These are phyloP conservation scores for Leptoxyphium fumago DNA, from an alignment of 2,329 filamentous ascomycete genomes.

Conservation along the genomic window DNA sequence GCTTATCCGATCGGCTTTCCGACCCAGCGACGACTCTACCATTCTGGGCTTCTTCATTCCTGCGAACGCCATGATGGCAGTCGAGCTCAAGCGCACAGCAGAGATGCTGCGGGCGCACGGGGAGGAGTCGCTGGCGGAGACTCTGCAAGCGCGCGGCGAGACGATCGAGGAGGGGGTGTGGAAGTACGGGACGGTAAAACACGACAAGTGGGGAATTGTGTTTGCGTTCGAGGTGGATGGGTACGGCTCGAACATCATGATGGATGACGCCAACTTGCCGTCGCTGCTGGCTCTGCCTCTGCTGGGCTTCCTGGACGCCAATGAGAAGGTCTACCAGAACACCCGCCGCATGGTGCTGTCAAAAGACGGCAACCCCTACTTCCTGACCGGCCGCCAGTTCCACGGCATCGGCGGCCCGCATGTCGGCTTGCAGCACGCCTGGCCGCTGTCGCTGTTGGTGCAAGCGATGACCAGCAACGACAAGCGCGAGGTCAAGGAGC, in stretches of 20 bases:
- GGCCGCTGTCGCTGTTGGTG: slow-evolving; percentile 90
- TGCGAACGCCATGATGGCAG: slow-evolving; percentile 89
- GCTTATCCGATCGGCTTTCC: slow-evolving; percentile 78
- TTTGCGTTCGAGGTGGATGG: slow-evolving; percentile 84
- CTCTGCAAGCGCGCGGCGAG: slow-evolving; percentile 42
- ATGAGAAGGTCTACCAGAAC: slow-evolving; percentile 67
- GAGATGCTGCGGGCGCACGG: slow-evolving; percentile 42
- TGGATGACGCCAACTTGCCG: slow-evolving; percentile 83
- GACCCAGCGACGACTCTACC: slow-evolving; percentile 87
- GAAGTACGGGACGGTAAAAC: slow-evolving; percentile 67
- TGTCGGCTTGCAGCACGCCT: slow-evolving; percentile 77
- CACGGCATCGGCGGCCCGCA: slow-evolving; percentile 75
- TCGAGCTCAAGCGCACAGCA: slow-evolving; percentile 66
- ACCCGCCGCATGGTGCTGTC: slow-evolving; percentile 71
- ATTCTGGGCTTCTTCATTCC: slow-evolving; percentile 93
- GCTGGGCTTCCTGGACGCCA: slow-evolving; percentile 54
- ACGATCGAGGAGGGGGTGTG: slow-evolving; percentile 63
- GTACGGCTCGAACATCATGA: slow-evolving; percentile 66
- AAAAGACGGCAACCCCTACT: slow-evolving; percentile 75
- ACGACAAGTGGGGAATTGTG: slow-evolving; percentile 60
- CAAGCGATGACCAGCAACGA: slow-evolving; percentile 80
- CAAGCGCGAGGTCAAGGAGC: slow-evolving; percentile 65
- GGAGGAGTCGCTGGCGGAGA: slow-evolving; percentile 35
- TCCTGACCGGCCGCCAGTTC: slow-evolving; percentile 60
- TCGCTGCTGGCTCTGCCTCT: slow-evolving; percentile 65